Evolutionary conservation across 2,329 filamentous ascomycete genomes (phyloP).

Genomic region (Ophiostoma himal-ulmi): DNA sequence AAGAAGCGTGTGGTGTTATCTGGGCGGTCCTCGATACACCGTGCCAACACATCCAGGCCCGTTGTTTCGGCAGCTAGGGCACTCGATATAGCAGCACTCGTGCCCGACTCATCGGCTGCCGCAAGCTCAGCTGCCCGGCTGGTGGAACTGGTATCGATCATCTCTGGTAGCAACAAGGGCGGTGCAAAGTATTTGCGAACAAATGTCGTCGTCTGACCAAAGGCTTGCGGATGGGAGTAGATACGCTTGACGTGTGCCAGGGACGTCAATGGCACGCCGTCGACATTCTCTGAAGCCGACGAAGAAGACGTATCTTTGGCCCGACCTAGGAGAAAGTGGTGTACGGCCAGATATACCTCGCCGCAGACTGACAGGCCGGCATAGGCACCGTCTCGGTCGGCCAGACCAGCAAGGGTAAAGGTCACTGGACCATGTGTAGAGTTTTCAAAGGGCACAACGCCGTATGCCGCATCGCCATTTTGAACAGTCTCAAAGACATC

Average conservation of each 20-base stretch:
- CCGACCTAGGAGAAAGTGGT: slow-evolving; percentile 74
- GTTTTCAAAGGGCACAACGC: slow-evolving; percentile 93
- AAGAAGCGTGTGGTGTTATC: slow-evolving; percentile 80
- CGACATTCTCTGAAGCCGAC: not conserved
- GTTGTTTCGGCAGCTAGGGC: slow-evolving; percentile 64
- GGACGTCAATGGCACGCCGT: slow-evolving; percentile 39
- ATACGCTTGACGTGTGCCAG: slow-evolving; percentile 64
- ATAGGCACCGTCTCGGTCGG: slow-evolving; percentile 61
- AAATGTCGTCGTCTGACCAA: slow-evolving; percentile 71
- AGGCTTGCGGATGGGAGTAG: slow-evolving; percentile 93
- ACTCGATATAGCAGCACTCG: slow-evolving; percentile 72
- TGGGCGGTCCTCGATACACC: slow-evolving; percentile 63
- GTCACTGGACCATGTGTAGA: slow-evolving; percentile 90
- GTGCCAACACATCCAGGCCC: slow-evolving; percentile 62
- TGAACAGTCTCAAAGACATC: slow-evolving; percentile 80
- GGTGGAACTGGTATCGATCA: slow-evolving; percentile 78
- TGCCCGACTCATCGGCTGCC: slow-evolving; percentile 50
- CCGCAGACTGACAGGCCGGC: slow-evolving; percentile 68
- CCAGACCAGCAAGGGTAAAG: slow-evolving; percentile 82
- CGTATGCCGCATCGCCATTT: slow-evolving; percentile 55
- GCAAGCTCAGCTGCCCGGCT: slow-evolving; percentile 78
- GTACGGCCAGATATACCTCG: slow-evolving; percentile 80
- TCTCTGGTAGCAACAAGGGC: slow-evolving; percentile 46
- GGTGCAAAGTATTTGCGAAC: slow-evolving; percentile 55
- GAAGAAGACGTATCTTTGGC: slow-evolving; percentile 16